Evolutionary conservation across 345 rosid genomes (phyloP).

Genomic region (Camelina laxa): DNA sequence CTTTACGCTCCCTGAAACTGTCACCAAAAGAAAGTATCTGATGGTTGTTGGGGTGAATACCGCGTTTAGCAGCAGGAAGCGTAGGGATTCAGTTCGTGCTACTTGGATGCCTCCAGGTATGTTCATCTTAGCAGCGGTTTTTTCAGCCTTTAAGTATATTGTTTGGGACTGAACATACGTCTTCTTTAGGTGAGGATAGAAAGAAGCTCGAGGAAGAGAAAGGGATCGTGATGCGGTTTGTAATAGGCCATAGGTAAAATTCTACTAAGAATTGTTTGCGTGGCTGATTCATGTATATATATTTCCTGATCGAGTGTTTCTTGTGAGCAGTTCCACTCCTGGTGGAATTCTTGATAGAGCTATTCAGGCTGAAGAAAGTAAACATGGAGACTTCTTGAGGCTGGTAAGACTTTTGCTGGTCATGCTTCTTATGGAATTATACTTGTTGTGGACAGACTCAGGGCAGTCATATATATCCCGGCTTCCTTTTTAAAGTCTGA

Average conservation of each 20-base stretch:
- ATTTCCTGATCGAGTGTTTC: conserved; percentile 10
- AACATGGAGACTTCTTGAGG: conserved; percentile 93
- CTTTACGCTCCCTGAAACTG: conserved; percentile 52
- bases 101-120: conserved; percentile 99
- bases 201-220: conserved; percentile 96
- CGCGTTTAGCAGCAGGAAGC: conserved; percentile 94
- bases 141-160: conserved; percentile 7
- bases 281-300: conserved; percentile 6
- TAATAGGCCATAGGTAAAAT: conserved; percentile 91
- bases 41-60: conserved; percentile 95
- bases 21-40: conserved; percentile 65
- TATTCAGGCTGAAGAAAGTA: conserved; percentile 90
- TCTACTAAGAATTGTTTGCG: neutral
- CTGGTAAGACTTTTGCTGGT: conserved; percentile 58
- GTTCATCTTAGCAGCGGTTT: conserved; percentile 20
- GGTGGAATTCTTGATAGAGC: conserved; percentile 98
- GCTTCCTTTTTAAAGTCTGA: conserved; percentile 10
- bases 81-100: conserved; percentile 92
- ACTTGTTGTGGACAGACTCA: neutral
- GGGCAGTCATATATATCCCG: neutral
- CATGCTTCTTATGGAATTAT: neutral
- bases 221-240: conserved; percentile 94
- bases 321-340: conserved; percentile 67
- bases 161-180: conserved; percentile 24
- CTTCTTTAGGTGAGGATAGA: conserved; percentile 67